phyloP scores from a whole-genome alignment of 352 stramenopile species.

The Phytopythium ostracodes region DNA sequence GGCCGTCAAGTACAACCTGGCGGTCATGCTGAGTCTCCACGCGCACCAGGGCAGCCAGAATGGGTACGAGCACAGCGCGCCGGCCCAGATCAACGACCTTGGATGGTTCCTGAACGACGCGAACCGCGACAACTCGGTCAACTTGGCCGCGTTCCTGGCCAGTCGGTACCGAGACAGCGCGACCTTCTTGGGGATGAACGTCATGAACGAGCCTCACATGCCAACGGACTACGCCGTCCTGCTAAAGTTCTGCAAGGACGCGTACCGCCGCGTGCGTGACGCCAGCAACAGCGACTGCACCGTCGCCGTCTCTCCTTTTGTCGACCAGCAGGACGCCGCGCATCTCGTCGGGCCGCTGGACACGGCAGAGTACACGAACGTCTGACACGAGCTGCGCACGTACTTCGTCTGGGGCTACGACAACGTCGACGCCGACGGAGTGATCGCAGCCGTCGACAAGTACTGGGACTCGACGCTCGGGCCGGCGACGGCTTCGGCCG shows the following conservation, averaged over 20 bases:
- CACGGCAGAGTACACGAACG: conserved; percentile 25
- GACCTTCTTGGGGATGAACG: conserved; percentile 42
- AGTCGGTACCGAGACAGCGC: conserved; percentile 32
- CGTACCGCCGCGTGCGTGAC: conserved; percentile 35
- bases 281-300: conserved; percentile 38
- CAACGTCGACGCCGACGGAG: conserved; percentile 13
- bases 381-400: conserved; percentile 55
- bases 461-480: conserved; percentile 17
- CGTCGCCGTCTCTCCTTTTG: conserved; percentile 31
- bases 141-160: conserved; percentile 34
- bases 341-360: conserved; percentile 11
- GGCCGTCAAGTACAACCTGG: conserved; percentile 29
- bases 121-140: conserved; percentile 33
- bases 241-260: conserved; percentile 31
- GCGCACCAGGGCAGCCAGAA: conserved; percentile 55
- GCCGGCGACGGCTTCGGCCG: conserved; percentile 6
- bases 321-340: conserved; percentile 27
- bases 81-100: conserved; percentile 3
- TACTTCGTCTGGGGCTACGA: conserved; percentile 56
- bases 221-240: conserved; percentile 17
- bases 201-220: conserved; percentile 51
- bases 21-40: conserved; percentile 35
- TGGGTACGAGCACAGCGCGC: conserved; percentile 43
- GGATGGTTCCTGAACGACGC: conserved; percentile 19
- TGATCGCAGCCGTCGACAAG: conserved; percentile 17